A percentile compares a stretch with the other conserved stretches of the same genome.
phyloP scores from a whole-genome alignment of 129 eudicot species.

The Heracleum sosnowskyi region DNA sequence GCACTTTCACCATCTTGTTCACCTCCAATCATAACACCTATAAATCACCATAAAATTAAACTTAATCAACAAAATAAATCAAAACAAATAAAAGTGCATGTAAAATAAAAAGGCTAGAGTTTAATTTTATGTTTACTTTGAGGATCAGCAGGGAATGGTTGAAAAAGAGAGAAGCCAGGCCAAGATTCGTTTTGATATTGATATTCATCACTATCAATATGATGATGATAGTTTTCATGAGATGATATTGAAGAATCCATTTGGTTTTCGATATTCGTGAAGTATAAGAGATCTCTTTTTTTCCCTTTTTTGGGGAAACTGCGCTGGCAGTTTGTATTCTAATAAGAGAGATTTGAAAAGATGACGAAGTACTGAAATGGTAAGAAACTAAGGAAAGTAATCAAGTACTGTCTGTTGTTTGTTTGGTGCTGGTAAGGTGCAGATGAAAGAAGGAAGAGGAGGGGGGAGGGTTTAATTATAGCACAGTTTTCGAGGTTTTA shows the following conservation, averaged over 20 bases:
- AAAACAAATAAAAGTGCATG: neutral
- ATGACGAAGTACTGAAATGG: neutral
- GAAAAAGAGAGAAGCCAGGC: conserved; percentile 60
- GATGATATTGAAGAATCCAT: conserved; percentile 17
- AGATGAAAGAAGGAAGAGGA: neutral
- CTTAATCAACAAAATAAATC: neutral
- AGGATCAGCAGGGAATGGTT: neutral
- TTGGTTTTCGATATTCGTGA: neutral
- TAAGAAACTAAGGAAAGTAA: neutral
- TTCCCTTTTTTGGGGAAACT: neutral
- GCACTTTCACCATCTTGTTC: conserved; percentile 16
- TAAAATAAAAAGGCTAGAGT: neutral
- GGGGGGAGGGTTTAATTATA: neutral
- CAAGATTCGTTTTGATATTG: conserved; percentile 25
- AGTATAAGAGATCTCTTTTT: no score
- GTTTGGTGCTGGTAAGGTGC: neutral
- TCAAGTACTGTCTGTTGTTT: neutral
- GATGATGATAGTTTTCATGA: conserved; percentile 20
- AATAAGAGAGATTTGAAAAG: neutral
- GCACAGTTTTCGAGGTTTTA: conserved; percentile 6
- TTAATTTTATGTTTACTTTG: neutral
- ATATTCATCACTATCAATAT: neutral
- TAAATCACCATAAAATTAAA: neutral
- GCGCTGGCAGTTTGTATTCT: neutral
- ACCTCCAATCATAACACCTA: conserved; percentile 14